Percentiles rank a stretch among this genome's conserved stretches.
Evolutionary conservation across 2,329 filamentous ascomycete species (phyloP).

Genomic region (Botrytis hyacinthi): DNA sequence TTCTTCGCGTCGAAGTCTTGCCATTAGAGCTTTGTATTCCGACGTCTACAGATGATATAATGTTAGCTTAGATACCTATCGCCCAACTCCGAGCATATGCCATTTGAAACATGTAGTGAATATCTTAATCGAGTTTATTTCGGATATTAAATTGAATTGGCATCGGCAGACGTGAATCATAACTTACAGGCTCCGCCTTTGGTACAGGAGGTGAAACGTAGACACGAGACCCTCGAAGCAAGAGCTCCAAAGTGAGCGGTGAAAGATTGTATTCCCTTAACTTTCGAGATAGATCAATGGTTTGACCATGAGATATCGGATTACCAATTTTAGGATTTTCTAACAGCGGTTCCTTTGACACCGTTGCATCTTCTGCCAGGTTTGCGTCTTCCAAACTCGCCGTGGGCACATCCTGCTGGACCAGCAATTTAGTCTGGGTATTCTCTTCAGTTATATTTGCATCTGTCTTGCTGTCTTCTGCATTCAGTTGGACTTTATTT

Average conservation of each 20-base stretch:
- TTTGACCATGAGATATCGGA: constrained; percentile 69
- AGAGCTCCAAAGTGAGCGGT: constrained; percentile 58
- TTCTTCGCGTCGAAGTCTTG: constrained; percentile 75
- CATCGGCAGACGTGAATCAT: neutral
- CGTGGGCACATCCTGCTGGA: neutral
- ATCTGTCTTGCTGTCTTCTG: neutral
- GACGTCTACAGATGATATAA: constrained; percentile 52
- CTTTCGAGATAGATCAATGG: constrained; percentile 59
- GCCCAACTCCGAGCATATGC: too few relatives aligned
- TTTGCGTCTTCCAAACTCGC: neutral
- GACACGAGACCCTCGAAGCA: constrained; percentile 69
- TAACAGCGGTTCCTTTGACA: constrained; percentile 48
- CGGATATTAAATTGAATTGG: neutral
- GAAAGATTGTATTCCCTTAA: constrained; percentile 43
- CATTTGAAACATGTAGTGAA: neutral
- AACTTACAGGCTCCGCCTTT: constrained; percentile 71
- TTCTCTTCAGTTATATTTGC: neutral
- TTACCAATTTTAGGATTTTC: constrained; percentile 50
- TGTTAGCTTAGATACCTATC: constrained; percentile 20
- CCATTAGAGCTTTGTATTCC: constrained; percentile 87
- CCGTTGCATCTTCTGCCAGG: neutral
- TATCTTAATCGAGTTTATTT: neutral
- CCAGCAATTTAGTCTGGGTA: neutral
- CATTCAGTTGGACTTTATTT: neutral
- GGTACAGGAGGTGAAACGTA: constrained; percentile 78